These are phyloP conservation scores for Alternaria viburni DNA, from an alignment of 2,329 filamentous ascomycete genomes.

Conservation along the genomic window DNA sequence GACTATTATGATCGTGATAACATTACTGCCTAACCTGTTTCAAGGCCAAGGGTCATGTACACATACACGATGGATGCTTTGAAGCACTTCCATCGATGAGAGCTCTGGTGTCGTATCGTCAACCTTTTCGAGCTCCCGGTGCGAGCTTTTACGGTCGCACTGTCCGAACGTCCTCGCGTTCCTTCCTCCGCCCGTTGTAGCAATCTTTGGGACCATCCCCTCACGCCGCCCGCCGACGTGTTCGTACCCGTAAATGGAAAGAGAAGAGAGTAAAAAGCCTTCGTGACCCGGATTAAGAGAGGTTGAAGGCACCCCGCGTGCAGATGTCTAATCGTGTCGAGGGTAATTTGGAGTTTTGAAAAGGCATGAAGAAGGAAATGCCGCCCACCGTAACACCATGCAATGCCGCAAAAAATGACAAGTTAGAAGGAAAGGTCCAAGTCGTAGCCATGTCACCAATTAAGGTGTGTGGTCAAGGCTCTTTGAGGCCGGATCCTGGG, in stretches of 20 bases:
- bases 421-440: constrained; percentile 22
- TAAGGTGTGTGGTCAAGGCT: constrained; percentile 11
- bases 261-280: constrained; percentile 30
- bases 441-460: constrained; percentile 8
- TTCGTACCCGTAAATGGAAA: constrained; percentile 33
- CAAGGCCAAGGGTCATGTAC: constrained; percentile 19
- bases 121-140: constrained; percentile 33
- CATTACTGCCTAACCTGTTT: constrained; percentile 38
- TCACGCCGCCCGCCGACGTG: constrained; percentile 23
- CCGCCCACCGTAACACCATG: constrained; percentile 45
- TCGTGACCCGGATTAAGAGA: constrained; percentile 38
- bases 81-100: constrained; percentile 27
- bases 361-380: constrained; percentile 24
- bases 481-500: constrained; percentile 1
- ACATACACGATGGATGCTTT: constrained; percentile 29
- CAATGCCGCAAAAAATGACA: constrained; percentile 47
- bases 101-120: constrained; percentile 42
- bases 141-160: constrained; percentile 40
- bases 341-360: constrained; percentile 38
- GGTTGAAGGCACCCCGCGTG: constrained; percentile 32
- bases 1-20: constrained; percentile 31
- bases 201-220: constrained; percentile 33
- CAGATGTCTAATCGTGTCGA: constrained; percentile 42
- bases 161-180: constrained; percentile 16
- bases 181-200: constrained; percentile 14